phyloP scores from a whole-genome alignment of 768 basidiomycete species.

The Peribolospora baueri region DNA sequence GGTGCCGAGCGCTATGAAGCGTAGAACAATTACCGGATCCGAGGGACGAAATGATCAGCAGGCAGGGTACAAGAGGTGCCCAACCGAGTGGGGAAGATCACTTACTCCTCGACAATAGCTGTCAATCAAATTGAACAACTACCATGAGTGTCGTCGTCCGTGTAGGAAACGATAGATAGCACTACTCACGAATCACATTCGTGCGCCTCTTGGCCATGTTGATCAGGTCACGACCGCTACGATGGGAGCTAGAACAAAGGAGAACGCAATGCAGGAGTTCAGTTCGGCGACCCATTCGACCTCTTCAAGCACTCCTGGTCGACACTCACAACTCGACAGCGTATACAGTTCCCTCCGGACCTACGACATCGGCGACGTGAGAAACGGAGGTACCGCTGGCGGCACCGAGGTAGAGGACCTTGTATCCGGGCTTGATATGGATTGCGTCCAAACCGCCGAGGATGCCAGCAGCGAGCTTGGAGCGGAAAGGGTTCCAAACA shows the following conservation, averaged over 20 bases:
- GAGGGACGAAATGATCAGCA: background rate
- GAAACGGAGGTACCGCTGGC: constrained; percentile 94
- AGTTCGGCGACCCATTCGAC: no score
- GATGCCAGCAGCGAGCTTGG: constrained; percentile 88
- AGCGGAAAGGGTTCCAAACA: constrained; percentile 98
- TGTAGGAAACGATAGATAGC: background rate
- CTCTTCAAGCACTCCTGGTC: no score
- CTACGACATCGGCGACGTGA: constrained; percentile 96
- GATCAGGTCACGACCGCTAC: constrained; percentile 91
- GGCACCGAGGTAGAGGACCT: constrained; percentile 92
- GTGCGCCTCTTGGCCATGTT: constrained; percentile 99
- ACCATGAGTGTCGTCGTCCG: background rate
- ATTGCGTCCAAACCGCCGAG: constrained; percentile 84
- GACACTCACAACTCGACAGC: constrained; percentile 57
- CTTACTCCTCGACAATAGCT: background rate
- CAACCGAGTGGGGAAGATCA: background rate
- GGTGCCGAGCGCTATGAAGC: constrained; percentile 59
- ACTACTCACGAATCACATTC: constrained; percentile 74
- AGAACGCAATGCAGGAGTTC: no score
- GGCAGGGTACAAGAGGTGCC: background rate
- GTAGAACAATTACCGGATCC: background rate
- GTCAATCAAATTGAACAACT: background rate
- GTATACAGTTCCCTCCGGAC: constrained; percentile 93
- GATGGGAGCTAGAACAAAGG: constrained; percentile 30
- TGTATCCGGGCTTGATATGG: constrained; percentile 74